phyloP scores from a whole-genome alignment of 2,329 filamentous ascomycete genomes.

The Aspergillus terreus region DNA sequence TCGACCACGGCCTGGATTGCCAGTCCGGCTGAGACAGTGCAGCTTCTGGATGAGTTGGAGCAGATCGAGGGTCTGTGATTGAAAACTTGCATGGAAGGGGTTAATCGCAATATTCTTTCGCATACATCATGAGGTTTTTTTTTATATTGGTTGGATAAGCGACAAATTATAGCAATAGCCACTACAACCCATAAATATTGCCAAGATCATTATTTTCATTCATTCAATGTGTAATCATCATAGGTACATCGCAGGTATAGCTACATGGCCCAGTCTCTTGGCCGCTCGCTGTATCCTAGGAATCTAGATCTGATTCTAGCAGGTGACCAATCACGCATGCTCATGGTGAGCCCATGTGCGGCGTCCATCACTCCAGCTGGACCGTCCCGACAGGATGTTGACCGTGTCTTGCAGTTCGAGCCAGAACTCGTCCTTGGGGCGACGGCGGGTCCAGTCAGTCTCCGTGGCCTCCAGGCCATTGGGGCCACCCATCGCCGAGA shows the following conservation, averaged over 20 bases:
- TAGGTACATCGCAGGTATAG: background rate
- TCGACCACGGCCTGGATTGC: slow-evolving; percentile 98
- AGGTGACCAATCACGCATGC: background rate
- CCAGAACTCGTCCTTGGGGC: slow-evolving; percentile 86
- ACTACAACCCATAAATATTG: too few species aligned
- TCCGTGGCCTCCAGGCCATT: slow-evolving; percentile 72
- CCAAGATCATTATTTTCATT: background rate
- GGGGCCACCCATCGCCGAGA: slow-evolving; percentile 65
- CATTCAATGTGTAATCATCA: background rate
- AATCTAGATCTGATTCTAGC: too few species aligned
- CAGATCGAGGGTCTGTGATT: slow-evolving; percentile 15
- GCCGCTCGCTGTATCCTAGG: background rate
- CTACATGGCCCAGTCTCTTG: background rate
- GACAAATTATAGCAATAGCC: too few species aligned
- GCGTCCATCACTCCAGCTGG: slow-evolving; percentile 31
- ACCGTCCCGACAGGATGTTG: slow-evolving; percentile 76
- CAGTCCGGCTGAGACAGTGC: slow-evolving; percentile 84
- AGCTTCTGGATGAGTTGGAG: slow-evolving; percentile 78
- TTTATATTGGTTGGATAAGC: too few species aligned
- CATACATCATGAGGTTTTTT: too few species aligned
- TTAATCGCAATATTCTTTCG: background rate
- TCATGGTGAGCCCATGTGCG: slow-evolving; percentile 8
- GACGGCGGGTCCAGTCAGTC: slow-evolving; percentile 89
- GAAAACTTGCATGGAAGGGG: background rate
- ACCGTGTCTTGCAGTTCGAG: slow-evolving; percentile 73